These are phyloP conservation scores for Cyberlindnera americana DNA, from an alignment of 805 yeast genomes.

Conservation along the genomic window DNA sequence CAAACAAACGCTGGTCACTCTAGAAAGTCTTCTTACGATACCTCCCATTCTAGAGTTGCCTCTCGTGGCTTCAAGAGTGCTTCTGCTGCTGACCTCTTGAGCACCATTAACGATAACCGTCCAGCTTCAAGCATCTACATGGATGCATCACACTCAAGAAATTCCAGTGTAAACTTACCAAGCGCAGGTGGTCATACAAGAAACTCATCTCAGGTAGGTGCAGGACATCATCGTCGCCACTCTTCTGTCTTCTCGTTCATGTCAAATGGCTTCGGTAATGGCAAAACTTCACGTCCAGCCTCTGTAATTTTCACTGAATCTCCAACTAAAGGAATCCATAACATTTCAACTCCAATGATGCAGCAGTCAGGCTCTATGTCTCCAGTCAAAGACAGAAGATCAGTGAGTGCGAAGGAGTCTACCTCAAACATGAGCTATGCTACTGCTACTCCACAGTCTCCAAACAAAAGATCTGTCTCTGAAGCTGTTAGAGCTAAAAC, in stretches of 20 bases:
- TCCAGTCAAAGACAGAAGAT: slow-evolving; percentile 39
- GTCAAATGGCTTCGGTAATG: slow-evolving; percentile 16
- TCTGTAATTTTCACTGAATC: slow-evolving; percentile 15
- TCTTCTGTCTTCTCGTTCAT: slow-evolving; percentile 57
- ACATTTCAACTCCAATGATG: slow-evolving; percentile 12
- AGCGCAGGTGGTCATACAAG: slow-evolving; percentile 35
- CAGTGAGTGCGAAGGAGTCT: slow-evolving; percentile 48
- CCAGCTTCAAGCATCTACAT: slow-evolving; percentile 53
- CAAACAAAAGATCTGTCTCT: slow-evolving; percentile 41
- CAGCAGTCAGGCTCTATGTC: slow-evolving; percentile 16
- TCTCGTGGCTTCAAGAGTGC: slow-evolving; percentile 21
- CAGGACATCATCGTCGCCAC: slow-evolving; percentile 48
- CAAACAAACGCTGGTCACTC: slow-evolving; percentile 18
- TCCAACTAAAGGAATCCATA: slow-evolving; percentile 15
- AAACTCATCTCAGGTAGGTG: slow-evolving; percentile 41
- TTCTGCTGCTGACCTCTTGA: slow-evolving; percentile 32
- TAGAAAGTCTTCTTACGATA: slow-evolving; percentile 28
- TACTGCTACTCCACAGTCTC: slow-evolving; percentile 16
- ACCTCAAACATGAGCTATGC: slow-evolving; percentile 1
- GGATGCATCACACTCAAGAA: slow-evolving; percentile 32
- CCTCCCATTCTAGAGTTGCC: slow-evolving; percentile 18
- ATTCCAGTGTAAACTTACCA: slow-evolving; percentile 30
- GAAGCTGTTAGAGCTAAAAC: slow-evolving; percentile 51
- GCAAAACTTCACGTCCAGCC: slow-evolving; percentile 14
- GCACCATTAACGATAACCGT: slow-evolving; percentile 28